These are phyloP conservation scores for Colletotrichum gloeosporioides DNA, from an alignment of 2,329 filamentous ascomycete species.

Conservation along the genomic window DNA sequence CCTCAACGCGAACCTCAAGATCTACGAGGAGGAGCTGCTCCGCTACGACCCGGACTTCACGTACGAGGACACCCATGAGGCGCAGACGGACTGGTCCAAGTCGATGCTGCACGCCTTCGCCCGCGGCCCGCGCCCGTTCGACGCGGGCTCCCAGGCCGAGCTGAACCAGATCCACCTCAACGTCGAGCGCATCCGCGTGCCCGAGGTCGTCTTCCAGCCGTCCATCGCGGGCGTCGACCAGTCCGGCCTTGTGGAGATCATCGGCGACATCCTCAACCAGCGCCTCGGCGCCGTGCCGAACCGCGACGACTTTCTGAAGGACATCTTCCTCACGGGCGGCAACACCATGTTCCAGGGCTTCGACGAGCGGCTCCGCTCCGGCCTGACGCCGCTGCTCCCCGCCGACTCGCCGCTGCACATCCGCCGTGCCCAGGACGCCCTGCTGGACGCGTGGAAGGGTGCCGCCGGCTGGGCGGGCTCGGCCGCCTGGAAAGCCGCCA, in stretches of 20 bases:
- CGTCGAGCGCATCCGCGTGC: constrained; percentile 92
- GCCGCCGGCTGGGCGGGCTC: constrained; percentile 83
- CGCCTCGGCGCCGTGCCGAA: constrained; percentile 66
- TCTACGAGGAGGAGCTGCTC: constrained; percentile 83
- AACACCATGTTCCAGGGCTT: constrained; percentile 88
- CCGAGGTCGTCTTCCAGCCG: constrained; percentile 92
- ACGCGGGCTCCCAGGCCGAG: constrained; percentile 79
- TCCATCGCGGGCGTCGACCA: constrained; percentile 92
- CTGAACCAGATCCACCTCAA: constrained; percentile 92
- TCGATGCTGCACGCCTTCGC: constrained; percentile 88
- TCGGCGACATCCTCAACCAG: constrained; percentile 86
- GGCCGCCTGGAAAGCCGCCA: constrained; percentile 64
- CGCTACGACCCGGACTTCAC: constrained; percentile 87
- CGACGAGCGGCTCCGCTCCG: constrained; percentile 78
- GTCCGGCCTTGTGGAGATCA: constrained; percentile 91
- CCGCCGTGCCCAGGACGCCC: constrained; percentile 74
- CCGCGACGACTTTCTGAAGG: constrained; percentile 75
- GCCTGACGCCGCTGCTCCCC: constrained; percentile 76
- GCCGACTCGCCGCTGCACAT: constrained; percentile 71
- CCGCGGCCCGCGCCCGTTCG: constrained; percentile 85
- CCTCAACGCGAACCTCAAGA: constrained; percentile 73
- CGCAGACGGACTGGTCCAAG: constrained; percentile 95
- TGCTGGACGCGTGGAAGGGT: constrained; percentile 92
- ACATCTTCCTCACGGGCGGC: constrained; percentile 95
- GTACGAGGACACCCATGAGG: constrained; percentile 89